Conservation (phyloP, 495 filamentous ascomycete species). For the Penicillium antarcticum region DNA sequence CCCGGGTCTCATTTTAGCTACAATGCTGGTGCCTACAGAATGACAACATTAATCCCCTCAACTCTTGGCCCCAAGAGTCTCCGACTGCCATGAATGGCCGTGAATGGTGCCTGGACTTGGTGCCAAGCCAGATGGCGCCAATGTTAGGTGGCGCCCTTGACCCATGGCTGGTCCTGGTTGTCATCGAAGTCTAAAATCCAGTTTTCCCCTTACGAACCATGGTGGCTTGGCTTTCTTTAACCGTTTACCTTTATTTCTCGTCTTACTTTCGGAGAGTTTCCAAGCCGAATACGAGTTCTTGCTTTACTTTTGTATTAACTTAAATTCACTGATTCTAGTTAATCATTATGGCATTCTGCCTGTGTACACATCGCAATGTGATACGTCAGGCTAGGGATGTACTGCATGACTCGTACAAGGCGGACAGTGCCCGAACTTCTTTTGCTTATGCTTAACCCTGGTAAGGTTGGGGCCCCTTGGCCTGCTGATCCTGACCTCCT, state of each 20-base stretch:
- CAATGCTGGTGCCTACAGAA: constrained; percentile 7
- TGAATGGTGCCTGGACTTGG: constrained; percentile 7
- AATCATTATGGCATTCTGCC: neutral
- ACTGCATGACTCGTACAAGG: constrained; percentile 21
- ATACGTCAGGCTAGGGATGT: constrained; percentile 23
- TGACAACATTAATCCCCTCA: neutral
- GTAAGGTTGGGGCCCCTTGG: constrained; percentile 40
- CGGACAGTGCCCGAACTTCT: constrained; percentile 27
- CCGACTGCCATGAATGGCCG: neutral
- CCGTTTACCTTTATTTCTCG: constrained; percentile 3
- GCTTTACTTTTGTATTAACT: neutral
- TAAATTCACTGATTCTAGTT: neutral
- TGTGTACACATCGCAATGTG: constrained; percentile 13
- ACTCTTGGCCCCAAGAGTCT: constrained; percentile 6
- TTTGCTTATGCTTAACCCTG: constrained; percentile 46
- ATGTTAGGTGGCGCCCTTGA: constrained; percentile 5
- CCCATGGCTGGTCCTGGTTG: constrained; percentile 4
- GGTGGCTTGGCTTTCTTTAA: constrained; percentile 2
- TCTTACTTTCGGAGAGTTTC: constrained; percentile 23
- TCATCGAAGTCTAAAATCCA: constrained; percentile 25
- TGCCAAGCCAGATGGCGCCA: constrained; percentile 11
- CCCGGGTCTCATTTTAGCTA: neutral
- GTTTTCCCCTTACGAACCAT: constrained; percentile 11
- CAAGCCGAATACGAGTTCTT: constrained; percentile 22
- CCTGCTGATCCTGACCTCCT: constrained; percentile 24